phyloP scores from a whole-genome alignment of 129 eudicot species.

The Scalesia atractyloides region DNA sequence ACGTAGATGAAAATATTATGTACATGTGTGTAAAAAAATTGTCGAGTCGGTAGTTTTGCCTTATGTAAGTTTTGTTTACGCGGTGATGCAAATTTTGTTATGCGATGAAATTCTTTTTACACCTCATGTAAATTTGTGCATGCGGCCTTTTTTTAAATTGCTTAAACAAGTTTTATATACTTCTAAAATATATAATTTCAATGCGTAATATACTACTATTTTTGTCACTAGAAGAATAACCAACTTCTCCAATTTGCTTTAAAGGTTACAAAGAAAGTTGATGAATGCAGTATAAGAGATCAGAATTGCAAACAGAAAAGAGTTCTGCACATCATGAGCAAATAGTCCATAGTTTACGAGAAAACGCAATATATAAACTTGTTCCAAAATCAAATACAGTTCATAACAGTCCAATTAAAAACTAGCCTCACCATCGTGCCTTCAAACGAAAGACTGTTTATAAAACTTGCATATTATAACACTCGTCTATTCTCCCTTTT shows the following conservation, averaged over 20 bases:
- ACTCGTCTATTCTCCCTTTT: conserved; percentile 16
- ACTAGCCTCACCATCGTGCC: conserved; percentile 22
- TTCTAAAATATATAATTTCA: no score
- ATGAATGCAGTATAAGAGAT: neutral
- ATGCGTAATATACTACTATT: no score
- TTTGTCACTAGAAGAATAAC: no score
- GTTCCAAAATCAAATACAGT: conserved; percentile 11
- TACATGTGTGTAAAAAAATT: no score
- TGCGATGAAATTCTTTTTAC: no score
- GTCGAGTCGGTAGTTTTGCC: no score
- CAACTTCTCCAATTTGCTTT: neutral
- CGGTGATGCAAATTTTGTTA: no score
- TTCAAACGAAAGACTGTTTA: conserved; percentile 8
- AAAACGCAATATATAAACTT: conserved; percentile 15
- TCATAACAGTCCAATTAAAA: neutral
- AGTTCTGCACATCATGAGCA: neutral
- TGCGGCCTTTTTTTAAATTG: no score
- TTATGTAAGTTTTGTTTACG: no score
- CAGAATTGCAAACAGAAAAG: neutral
- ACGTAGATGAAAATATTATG: no score
- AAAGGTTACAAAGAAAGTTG: neutral
- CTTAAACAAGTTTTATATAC: no score
- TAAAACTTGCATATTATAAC: conserved; percentile 23
- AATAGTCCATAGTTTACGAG: neutral
- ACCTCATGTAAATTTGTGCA: no score